Evolutionary conservation across 2,329 filamentous ascomycete species (phyloP).

Genomic region (Aspergillus ruber): DNA sequence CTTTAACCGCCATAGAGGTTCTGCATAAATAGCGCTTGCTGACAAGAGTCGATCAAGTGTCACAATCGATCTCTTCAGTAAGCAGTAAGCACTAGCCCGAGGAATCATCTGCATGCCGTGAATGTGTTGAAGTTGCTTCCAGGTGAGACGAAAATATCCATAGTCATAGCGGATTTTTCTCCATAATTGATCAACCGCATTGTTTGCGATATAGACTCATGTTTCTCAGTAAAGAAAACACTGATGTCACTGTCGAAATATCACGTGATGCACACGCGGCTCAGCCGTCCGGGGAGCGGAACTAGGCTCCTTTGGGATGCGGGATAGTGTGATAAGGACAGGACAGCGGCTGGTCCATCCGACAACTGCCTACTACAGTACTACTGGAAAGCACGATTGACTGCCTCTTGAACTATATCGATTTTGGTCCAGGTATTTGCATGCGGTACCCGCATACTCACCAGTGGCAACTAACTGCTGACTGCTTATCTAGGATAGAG

Average conservation of each 20-base stretch:
- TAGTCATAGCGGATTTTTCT: too few relatives aligned
- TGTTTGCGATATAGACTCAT: too few relatives aligned
- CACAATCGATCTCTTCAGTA: background rate
- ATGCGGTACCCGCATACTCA: background rate
- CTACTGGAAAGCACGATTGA: too few relatives aligned
- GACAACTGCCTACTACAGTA: background rate
- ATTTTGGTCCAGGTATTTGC: background rate
- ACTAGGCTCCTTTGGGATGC: background rate
- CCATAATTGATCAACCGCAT: too few relatives aligned
- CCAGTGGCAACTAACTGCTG: background rate
- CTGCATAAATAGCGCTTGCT: background rate
- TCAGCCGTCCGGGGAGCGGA: background rate
- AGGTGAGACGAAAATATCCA: too few relatives aligned
- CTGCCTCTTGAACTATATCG: too few relatives aligned
- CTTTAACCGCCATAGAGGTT: background rate
- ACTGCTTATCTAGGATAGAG: background rate
- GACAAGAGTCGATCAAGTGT: background rate
- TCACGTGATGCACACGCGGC: conserved; percentile 13
- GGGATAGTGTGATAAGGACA: background rate
- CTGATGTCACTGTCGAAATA: conserved; percentile 5
- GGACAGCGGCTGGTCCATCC: background rate
- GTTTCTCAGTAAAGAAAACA: background rate
- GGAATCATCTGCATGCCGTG: background rate
- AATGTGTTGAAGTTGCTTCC: too few relatives aligned
- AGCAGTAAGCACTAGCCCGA: background rate